A percentile compares a stretch with the other conserved stretches of the same genome.
Conservation (phyloP, 768 basidiomycete species). For the Termitomyces bulborhizus region DNA sequence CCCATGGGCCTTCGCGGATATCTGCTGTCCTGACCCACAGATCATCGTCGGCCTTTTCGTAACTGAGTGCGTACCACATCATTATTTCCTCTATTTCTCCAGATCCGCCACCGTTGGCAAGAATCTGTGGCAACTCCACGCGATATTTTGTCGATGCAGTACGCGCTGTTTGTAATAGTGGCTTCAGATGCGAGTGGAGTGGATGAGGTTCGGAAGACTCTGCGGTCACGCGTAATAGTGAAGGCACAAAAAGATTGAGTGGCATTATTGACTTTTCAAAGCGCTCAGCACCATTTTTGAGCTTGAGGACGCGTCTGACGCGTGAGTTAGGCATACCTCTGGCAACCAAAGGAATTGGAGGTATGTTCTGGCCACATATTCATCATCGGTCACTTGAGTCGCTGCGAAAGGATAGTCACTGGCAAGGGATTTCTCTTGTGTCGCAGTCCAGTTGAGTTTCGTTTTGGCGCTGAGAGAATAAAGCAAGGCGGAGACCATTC, state of each 20-base stretch:
- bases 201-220: constrained; percentile 38
- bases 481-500: constrained; percentile 11
- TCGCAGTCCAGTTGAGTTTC: constrained; percentile 41
- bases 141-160: constrained; percentile 55
- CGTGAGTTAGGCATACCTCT: constrained; percentile 38
- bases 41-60: constrained; percentile 45
- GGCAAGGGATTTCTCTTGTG: constrained; percentile 53
- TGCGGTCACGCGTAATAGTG: constrained; percentile 44
- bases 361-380: constrained; percentile 59
- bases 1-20: constrained; percentile 31
- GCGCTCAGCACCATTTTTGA: not conserved
- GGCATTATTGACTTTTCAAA: constrained; percentile 63
- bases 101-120: constrained; percentile 51
- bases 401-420: constrained; percentile 52
- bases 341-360: constrained; percentile 78
- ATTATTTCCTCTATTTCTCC: constrained; percentile 64
- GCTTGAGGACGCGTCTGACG: not conserved
- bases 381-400: constrained; percentile 41
- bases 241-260: constrained; percentile 47
- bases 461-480: constrained; percentile 11
- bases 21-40: constrained; percentile 19
- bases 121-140: constrained; percentile 52
- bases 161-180: constrained; percentile 56
- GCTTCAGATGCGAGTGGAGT: constrained; percentile 53
- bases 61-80: constrained; percentile 69